Conservation (phyloP, 345 rosid genomes). For the Moringa oleifera region DNA sequence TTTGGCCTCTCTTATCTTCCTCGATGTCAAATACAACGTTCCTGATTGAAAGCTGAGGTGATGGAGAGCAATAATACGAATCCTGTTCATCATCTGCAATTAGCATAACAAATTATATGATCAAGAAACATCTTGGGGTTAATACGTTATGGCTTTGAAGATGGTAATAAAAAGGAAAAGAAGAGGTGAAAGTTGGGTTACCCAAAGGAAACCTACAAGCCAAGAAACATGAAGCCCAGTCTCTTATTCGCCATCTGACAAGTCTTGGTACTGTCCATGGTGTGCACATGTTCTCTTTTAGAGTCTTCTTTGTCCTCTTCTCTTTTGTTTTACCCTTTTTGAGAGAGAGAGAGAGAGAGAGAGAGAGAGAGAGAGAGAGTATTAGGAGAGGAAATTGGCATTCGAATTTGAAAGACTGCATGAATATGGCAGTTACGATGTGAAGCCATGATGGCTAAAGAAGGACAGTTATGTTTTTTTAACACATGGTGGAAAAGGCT, state of each 20-base stretch:
- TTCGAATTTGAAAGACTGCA: constrained; percentile 51
- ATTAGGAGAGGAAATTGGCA: constrained; percentile 25
- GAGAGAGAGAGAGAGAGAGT: constrained; percentile 16
- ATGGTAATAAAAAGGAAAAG: no score
- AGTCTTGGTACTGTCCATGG: constrained; percentile 43
- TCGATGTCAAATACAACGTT: constrained; percentile 15
- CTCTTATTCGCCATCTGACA: constrained; percentile 54
- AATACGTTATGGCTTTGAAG: no score
- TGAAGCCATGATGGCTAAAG: constrained; percentile 28
- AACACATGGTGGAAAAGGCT: constrained; percentile 15
- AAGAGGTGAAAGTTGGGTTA: constrained; percentile 10
- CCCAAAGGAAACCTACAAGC: constrained; percentile 51
- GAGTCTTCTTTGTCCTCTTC: not conserved
- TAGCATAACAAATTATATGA: not conserved
- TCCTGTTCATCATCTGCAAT: constrained; percentile 36
- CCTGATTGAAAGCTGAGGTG: constrained; percentile 12
- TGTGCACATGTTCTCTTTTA: constrained; percentile 31
- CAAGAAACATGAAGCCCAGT: constrained; percentile 62
- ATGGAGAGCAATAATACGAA: constrained; percentile 10
- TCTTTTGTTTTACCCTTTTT: constrained; percentile 1
- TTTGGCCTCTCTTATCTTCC: constrained; percentile 16
- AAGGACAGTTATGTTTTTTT: constrained; percentile 24
- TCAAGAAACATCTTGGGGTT: no score
- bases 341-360: constrained; percentile 7
- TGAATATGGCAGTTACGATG: constrained; percentile 36